Conservation (phyloP, 1,284 basidiomycete species). For the Austroboletus novae-zelandiae region DNA sequence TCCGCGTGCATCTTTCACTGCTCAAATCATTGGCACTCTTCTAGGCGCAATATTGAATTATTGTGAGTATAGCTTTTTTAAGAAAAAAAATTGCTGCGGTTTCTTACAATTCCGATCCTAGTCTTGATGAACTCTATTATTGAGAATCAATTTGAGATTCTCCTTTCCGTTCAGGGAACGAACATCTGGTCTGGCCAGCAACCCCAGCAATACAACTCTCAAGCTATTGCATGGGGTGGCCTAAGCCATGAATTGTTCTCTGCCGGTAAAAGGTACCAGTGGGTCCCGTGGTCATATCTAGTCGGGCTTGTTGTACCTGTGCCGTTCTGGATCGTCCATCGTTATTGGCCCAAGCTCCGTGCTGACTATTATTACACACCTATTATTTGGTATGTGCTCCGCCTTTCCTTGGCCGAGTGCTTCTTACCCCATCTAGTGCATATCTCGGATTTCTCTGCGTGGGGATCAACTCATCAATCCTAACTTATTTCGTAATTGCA, state of each 20-base stretch:
- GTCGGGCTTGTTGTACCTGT: constrained; percentile 53
- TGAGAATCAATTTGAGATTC: constrained; percentile 47
- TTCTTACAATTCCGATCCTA: constrained; percentile 4
- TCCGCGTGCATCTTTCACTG: constrained; percentile 60
- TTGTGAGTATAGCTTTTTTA: constrained; percentile 28
- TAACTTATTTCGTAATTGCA: constrained; percentile 46
- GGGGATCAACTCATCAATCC: constrained; percentile 46
- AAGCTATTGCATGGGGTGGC: constrained; percentile 66
- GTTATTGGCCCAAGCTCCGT: constrained; percentile 40
- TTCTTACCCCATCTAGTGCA: constrained; percentile 16
- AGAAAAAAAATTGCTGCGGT: background rate
- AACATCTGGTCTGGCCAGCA: constrained; percentile 64
- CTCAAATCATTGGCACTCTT: constrained; percentile 54
- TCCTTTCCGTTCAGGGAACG: constrained; percentile 47
- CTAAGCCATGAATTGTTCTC: constrained; percentile 59
- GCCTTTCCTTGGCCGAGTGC: background rate
- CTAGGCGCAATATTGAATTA: constrained; percentile 54
- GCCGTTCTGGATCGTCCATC: constrained; percentile 55
- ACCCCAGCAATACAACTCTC: constrained; percentile 57
- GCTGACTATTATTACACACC: constrained; percentile 46
- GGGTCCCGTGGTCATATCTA: constrained; percentile 55
- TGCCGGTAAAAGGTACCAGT: constrained; percentile 51
- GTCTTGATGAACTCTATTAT: constrained; percentile 61
- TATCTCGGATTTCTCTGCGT: constrained; percentile 40
- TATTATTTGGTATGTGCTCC: constrained; percentile 37